Conservation (phyloP, 805 yeast genomes). For the Wickerhamomyces hampshirensis region DNA sequence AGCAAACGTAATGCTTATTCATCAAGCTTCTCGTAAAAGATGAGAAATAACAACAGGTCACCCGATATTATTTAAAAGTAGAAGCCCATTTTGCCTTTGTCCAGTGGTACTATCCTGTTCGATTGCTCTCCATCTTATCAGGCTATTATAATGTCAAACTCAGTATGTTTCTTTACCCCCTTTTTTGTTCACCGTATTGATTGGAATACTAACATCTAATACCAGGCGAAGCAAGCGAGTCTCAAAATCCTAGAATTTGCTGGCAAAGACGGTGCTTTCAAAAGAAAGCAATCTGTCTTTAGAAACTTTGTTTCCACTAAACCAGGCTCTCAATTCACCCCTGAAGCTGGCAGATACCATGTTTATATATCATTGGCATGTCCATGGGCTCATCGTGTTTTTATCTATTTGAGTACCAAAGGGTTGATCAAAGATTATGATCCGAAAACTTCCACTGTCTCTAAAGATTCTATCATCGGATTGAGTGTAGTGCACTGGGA, state of each 20-base stretch:
- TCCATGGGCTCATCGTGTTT: slow-evolving; percentile 92
- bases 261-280: slow-evolving; percentile 48
- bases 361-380: slow-evolving; percentile 85
- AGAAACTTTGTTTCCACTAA: slow-evolving; percentile 56
- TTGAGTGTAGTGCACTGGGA: slow-evolving; percentile 88
- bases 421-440: slow-evolving; percentile 52
- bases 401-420: slow-evolving; percentile 68
- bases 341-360: slow-evolving; percentile 81
- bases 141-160: slow-evolving; percentile 4
- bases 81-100: no score
- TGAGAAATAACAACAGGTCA: no score
- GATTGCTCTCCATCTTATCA: no score
- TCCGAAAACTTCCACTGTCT: slow-evolving; percentile 24
- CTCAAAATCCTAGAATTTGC: slow-evolving; percentile 46
- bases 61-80: no score
- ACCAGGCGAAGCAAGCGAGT: slow-evolving; percentile 8
- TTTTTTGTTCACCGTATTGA: neutral
- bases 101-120: no score
- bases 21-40: no score
- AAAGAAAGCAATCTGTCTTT: slow-evolving; percentile 52
- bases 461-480: slow-evolving; percentile 43
- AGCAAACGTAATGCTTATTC: no score
- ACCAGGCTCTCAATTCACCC: slow-evolving; percentile 58
- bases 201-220: slow-evolving; percentile 6
- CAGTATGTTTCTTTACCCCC: neutral